A percentile compares a stretch with the other conserved stretches of the same genome.
These are phyloP conservation scores for Entomortierella chlamydospora DNA, from an alignment of 192 early-diverging fungal genomes.

Conservation along the genomic window DNA sequence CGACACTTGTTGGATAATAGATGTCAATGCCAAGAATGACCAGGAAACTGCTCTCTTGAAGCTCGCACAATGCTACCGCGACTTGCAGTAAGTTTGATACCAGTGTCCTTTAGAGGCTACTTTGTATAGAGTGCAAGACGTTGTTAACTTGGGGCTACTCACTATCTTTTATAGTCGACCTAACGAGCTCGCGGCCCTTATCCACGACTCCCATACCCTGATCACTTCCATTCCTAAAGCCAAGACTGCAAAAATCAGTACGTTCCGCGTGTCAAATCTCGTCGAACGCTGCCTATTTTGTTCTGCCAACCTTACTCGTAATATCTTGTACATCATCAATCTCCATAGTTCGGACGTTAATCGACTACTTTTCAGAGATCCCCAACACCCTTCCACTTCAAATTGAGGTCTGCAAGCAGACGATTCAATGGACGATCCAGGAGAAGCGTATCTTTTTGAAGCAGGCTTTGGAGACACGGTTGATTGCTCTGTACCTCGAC, in stretches of 20 bases:
- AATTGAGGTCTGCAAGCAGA: slow-evolving; percentile 93
- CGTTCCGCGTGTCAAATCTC: slow-evolving; percentile 1
- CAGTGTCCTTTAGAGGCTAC: too few species aligned
- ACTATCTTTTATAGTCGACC: slow-evolving; percentile 67
- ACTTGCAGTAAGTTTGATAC: slow-evolving; percentile 63
- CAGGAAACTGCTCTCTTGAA: slow-evolving; percentile 79
- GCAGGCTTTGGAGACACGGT: slow-evolving; percentile 94
- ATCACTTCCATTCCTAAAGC: slow-evolving; percentile 95
- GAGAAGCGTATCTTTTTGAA: slow-evolving; percentile 97
- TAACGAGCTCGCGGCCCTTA: slow-evolving; percentile 81
- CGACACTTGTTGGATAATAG: slow-evolving; percentile 3
- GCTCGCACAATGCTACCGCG: slow-evolving; percentile 79
- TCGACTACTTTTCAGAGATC: slow-evolving; percentile 90
- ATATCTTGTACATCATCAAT: neutral
- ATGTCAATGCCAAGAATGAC: slow-evolving; percentile 52
- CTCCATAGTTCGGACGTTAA: slow-evolving; percentile 78
- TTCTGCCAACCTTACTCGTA: neutral
- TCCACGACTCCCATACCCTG: slow-evolving; percentile 81
- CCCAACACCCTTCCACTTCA: slow-evolving; percentile 89
- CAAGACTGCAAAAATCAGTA: slow-evolving; percentile 95
- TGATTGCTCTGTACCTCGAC: slow-evolving; percentile 90
- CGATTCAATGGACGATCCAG: slow-evolving; percentile 89
- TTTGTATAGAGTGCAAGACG: too few species aligned
- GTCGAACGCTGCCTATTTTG: neutral
- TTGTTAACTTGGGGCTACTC: too few species aligned